A percentile compares a stretch with the other conserved stretches of the same genome.
These are phyloP conservation scores for Aspergillus haitiensis DNA, from an alignment of 495 filamentous ascomycete species.

Conservation along the genomic window DNA sequence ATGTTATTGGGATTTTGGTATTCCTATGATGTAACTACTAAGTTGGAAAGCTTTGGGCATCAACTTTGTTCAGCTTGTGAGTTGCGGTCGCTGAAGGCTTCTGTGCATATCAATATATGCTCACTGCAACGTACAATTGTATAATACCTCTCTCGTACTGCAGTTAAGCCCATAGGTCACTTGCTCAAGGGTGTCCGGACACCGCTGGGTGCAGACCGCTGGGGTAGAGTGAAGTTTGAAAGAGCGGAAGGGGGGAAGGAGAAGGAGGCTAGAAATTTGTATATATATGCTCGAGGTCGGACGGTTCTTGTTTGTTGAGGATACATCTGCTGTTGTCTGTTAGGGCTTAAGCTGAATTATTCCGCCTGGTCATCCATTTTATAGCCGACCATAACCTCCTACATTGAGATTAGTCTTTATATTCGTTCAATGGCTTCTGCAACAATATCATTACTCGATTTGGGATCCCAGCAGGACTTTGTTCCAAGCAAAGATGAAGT, in stretches of 20 bases:
- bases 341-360: too few species aligned
- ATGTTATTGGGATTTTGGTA: not conserved
- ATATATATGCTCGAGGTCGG: not conserved
- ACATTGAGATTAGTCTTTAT: not conserved
- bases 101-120: not conserved
- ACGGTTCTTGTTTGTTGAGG: not conserved
- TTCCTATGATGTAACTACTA: not conserved
- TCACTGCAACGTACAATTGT: not conserved
- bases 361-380: not conserved
- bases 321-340: not conserved
- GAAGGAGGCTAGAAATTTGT: not conserved
- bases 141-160: not conserved
- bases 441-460: not conserved
- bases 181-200: not conserved
- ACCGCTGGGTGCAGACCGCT: constrained; percentile 5
- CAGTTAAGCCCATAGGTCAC: not conserved
- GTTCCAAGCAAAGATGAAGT: not conserved
- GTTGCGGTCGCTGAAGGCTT: not conserved
- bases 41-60: not conserved
- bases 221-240: not conserved
- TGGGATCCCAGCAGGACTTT: not conserved
- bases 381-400: not conserved
- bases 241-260: not conserved
- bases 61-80: not conserved
- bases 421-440: not conserved